Conservation (phyloP, 2,329 filamentous ascomycete genomes). For the Ascochyta rabiei region DNA sequence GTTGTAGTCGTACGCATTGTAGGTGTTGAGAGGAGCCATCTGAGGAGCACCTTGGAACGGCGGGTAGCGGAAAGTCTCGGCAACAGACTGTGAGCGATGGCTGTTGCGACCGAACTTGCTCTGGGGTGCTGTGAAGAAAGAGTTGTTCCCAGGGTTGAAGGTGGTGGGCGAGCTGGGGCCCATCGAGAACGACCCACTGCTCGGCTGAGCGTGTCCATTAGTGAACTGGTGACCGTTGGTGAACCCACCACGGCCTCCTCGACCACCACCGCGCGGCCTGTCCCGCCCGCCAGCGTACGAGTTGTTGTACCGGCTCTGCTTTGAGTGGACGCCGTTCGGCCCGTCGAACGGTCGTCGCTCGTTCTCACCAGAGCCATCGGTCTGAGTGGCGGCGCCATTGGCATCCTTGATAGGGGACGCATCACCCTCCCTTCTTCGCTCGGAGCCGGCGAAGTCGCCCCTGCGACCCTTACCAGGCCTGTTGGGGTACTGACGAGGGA, state of each 20-base stretch:
- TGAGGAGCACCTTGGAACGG: conserved; percentile 45
- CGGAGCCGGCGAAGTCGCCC: conserved; percentile 36
- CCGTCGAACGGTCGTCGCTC: conserved; percentile 44
- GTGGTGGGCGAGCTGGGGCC: conserved; percentile 47
- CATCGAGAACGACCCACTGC: conserved; percentile 41
- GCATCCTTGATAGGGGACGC: conserved; percentile 41
- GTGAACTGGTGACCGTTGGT: conserved; percentile 46
- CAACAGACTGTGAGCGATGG: conserved; percentile 67
- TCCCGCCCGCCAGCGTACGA: conserved; percentile 49
- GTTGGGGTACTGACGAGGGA: conserved; percentile 39
- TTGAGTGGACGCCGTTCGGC: conserved; percentile 34
- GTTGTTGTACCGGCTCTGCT: conserved; percentile 38
- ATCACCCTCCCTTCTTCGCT: conserved; percentile 43
- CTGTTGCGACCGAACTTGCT: conserved; percentile 56
- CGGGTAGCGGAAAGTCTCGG: conserved; percentile 56
- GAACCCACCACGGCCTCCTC: conserved; percentile 52
- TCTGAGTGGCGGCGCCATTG: conserved; percentile 41
- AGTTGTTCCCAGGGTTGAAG: conserved; percentile 43
- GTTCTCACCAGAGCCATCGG: conserved; percentile 41
- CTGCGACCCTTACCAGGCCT: conserved; percentile 40
- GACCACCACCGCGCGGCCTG: conserved; percentile 56
- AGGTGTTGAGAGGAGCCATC: conserved; percentile 55
- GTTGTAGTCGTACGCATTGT: conserved; percentile 64
- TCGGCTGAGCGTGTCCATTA: conserved; percentile 48
- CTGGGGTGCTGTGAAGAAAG: conserved; percentile 39